Evolutionary conservation across 1,284 basidiomycete genomes (phyloP).

Genomic region (Puccinia novopanici): DNA sequence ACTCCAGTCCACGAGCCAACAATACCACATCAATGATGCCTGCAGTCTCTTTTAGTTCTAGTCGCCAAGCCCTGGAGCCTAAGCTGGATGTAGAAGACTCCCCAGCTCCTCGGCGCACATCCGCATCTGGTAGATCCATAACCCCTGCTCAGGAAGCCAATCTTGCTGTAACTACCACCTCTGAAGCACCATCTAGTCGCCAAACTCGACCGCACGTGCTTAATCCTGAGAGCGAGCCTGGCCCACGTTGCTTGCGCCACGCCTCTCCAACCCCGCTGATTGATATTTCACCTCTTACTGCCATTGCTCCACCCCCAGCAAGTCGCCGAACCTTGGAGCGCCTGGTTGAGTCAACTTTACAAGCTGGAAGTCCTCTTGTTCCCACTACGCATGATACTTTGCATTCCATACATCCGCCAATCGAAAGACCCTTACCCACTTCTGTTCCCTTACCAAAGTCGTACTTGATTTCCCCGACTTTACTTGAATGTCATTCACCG

Average conservation of each 20-base stretch:
- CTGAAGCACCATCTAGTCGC: too few species aligned
- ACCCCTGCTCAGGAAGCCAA: too few species aligned
- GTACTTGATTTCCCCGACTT: background rate
- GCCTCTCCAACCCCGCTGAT: background rate
- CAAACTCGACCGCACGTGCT: background rate
- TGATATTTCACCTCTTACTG: background rate
- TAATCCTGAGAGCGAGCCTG: background rate
- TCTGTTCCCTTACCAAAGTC: background rate
- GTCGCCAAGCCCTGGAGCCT: too few species aligned
- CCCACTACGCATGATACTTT: background rate
- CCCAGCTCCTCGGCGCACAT: too few species aligned
- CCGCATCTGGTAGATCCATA: too few species aligned
- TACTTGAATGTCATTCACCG: background rate
- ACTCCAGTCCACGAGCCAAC: too few species aligned
- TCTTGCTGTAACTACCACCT: too few species aligned
- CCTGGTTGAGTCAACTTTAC: background rate
- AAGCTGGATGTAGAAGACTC: too few species aligned
- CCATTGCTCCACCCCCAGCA: background rate
- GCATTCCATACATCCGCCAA: background rate
- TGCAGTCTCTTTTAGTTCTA: too few species aligned
- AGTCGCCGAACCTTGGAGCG: background rate
- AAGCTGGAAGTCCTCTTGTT: background rate
- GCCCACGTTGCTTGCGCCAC: background rate
- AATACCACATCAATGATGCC: too few species aligned
- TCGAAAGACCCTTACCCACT: background rate